These are phyloP conservation scores for Fusarium sterilihyphosum DNA, from an alignment of 2,329 filamentous ascomycete genomes.

Conservation along the genomic window DNA sequence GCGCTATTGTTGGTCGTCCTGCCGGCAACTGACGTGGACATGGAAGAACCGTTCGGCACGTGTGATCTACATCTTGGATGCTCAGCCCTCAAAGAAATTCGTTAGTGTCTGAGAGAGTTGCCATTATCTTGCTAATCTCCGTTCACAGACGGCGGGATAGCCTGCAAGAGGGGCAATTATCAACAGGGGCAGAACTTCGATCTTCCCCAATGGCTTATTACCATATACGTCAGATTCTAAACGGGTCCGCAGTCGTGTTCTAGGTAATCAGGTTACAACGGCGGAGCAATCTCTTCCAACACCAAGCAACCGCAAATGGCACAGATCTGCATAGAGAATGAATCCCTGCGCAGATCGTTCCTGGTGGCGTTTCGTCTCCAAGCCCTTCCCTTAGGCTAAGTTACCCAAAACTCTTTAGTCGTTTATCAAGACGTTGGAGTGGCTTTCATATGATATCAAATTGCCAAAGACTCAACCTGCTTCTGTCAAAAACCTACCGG, in stretches of 20 bases:
- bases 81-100: slow-evolving; percentile 9
- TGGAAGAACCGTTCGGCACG: slow-evolving; percentile 39
- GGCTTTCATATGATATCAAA: slow-evolving; percentile 14
- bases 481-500: not conserved
- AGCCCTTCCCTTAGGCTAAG: slow-evolving; percentile 23
- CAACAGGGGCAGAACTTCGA: not conserved
- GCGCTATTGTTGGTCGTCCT: slow-evolving; percentile 2
- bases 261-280: slow-evolving; percentile 13
- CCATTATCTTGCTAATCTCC: slow-evolving; percentile 21
- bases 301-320: slow-evolving; percentile 34
- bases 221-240: slow-evolving; percentile 15
- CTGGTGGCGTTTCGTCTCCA: slow-evolving; percentile 39
- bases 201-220: not conserved
- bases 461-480: not conserved
- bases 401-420: slow-evolving; percentile 16
- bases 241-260: not conserved
- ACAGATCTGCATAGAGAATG: slow-evolving; percentile 36
- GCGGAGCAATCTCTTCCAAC: slow-evolving; percentile 26
- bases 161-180: not conserved
- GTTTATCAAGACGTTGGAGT: slow-evolving; percentile 19
- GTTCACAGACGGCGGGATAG: slow-evolving; percentile 17
- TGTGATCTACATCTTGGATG: slow-evolving; percentile 36
- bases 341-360: slow-evolving; percentile 43
- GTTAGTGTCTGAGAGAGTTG: slow-evolving; percentile 11
- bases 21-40: slow-evolving; percentile 6